These are phyloP conservation scores for Pythium brachiatum DNA, from an alignment of 352 stramenopile species.

Conservation along the genomic window DNA sequence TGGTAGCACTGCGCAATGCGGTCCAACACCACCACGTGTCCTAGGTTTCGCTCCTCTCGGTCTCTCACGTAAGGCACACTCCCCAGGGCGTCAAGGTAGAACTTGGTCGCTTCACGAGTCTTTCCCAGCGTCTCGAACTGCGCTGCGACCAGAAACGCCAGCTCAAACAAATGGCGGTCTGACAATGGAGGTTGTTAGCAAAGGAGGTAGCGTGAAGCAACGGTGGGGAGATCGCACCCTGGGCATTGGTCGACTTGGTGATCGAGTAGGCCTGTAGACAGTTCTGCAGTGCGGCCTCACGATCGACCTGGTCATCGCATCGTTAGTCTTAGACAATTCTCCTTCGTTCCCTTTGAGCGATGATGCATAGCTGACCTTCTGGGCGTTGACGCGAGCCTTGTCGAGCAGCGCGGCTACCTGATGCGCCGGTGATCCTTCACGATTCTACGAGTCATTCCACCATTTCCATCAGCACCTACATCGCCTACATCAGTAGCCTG, in stretches of 20 bases:
- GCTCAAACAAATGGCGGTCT: slow-evolving; percentile 79
- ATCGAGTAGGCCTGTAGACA: slow-evolving; percentile 69
- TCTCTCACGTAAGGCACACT: slow-evolving; percentile 39
- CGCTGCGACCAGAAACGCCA: slow-evolving; percentile 72
- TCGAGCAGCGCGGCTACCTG: slow-evolving; percentile 53
- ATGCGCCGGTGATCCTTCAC: slow-evolving; percentile 49
- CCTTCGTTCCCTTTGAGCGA: background rate
- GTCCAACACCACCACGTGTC: slow-evolving; percentile 69
- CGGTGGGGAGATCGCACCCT: slow-evolving; percentile 31
- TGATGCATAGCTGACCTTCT: slow-evolving; percentile 31
- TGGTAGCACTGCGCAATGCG: slow-evolving; percentile 79
- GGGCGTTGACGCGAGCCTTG: slow-evolving; percentile 42
- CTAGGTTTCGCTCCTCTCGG: slow-evolving; percentile 32
- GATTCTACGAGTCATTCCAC: slow-evolving; percentile 35
- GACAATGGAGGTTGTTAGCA: background rate
- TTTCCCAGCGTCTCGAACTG: slow-evolving; percentile 64
- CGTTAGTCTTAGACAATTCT: background rate
- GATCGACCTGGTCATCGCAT: slow-evolving; percentile 30
- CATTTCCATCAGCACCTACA: background rate
- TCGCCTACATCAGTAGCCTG: no score
- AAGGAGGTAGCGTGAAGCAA: no score
- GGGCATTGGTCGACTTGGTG: slow-evolving; percentile 55
- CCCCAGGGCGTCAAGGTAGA: slow-evolving; percentile 68
- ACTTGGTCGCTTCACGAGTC: slow-evolving; percentile 42
- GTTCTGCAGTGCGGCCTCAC: slow-evolving; percentile 55